phyloP scores from a whole-genome alignment of 345 rosid species.

The Brassica juncea region DNA sequence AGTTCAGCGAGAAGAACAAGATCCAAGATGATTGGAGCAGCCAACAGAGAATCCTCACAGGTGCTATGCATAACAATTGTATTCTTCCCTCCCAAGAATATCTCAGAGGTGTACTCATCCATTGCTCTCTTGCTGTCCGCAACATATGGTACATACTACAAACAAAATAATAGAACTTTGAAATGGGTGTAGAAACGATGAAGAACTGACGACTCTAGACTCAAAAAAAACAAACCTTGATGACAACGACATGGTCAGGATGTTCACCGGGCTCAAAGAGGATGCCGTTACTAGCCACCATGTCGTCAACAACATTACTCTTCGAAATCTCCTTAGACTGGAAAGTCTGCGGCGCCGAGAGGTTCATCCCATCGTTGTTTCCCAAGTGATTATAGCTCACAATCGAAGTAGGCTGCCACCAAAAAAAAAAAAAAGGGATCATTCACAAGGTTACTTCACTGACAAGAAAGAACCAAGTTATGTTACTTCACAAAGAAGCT shows the following conservation, averaged over 20 bases:
- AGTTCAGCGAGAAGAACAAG: constrained; percentile 96
- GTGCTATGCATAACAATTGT: constrained; percentile 95
- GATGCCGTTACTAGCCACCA: constrained; percentile 94
- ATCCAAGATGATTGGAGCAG: constrained; percentile 96
- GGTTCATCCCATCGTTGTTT: constrained; percentile 97
- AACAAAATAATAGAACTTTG: background rate
- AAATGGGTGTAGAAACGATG: background rate
- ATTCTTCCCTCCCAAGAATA: constrained; percentile 94
- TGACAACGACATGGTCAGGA: constrained; percentile 98
- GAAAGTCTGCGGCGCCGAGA: constrained; percentile 95
- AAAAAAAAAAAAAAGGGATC: background rate
- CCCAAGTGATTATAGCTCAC: constrained; percentile 98
- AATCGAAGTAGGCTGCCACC: constrained; percentile 85
- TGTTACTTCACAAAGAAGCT: background rate
- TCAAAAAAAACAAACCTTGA: constrained; percentile 58
- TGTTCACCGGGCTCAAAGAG: constrained; percentile 95
- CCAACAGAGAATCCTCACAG: constrained; percentile 94
- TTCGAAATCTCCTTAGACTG: constrained; percentile 96
- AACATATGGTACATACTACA: constrained; percentile 89
- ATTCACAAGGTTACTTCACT: constrained; percentile 1
- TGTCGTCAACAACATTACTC: constrained; percentile 95
- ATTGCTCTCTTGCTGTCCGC: constrained; percentile 96
- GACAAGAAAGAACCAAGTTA: constrained; percentile 3
- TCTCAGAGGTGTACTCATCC: constrained; percentile 99
- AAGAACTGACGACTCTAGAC: background rate